Base-by-base conservation (phyloP, 2,329 filamentous ascomycete genomes). In the Paramyrothecium roridum region DNA sequence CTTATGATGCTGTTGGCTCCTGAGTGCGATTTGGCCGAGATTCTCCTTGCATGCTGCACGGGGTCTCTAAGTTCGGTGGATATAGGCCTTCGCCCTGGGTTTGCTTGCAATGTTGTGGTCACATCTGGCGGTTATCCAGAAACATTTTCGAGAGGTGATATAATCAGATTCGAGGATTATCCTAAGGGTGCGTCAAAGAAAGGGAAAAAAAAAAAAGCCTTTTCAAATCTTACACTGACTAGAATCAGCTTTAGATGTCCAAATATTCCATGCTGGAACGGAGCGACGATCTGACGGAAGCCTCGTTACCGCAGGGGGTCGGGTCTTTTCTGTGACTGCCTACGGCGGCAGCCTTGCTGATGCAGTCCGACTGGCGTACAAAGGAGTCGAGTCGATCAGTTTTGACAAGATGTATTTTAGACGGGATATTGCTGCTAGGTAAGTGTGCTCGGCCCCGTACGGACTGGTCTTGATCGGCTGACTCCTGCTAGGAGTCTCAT, bases 241-340 rank as follows among this genome's bases (percentile, higher is more conserved):
- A 30, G 26, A 13, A 4, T 20, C 17, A 7, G 12, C 12, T 45
- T 17, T 45, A 13, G 76, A 79, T 57, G 88, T 83, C 59, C 82
- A 87, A 56, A 82, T 96, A 55, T 96, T 96, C 81, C 92, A 96
- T 68, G 92, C 92, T 3, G 92, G 92, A 21, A 96, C 93, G 3
- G 78, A 79, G 21, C 66, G 87, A 16, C 74, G 80, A 11, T 72
- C 63, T 7, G 59, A 84, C 48, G 79, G 76, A 8, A 76, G 82
- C 53, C 76, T 96, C 8, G 79, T 84, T 63, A 92, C 90, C 0
- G 80, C 86, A 0, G 92, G 92, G 48, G 93, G 93, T 1, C 84
- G 92, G 50, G 92, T 96, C 26, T 95, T 96, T 67, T 91, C 91
- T 2, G 85, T 89, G 2, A 93, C 88, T 16, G 88, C 91, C 1